phyloP scores from a whole-genome alignment of 805 yeast species.

The Henningerozyma blattae region DNA sequence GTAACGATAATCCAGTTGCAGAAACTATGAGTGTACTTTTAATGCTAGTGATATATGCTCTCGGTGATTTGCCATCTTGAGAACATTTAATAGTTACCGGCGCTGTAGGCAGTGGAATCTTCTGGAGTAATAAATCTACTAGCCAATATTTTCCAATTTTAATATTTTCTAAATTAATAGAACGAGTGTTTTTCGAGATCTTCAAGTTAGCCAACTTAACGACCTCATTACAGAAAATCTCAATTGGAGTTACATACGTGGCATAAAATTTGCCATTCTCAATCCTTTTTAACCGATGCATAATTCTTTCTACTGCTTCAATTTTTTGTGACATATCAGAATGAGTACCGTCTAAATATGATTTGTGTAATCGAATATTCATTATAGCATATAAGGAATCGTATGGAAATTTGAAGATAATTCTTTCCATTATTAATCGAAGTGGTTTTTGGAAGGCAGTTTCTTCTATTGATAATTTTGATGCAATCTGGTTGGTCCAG shows the following conservation, averaged over 20 bases:
- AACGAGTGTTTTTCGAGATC: slow-evolving; percentile 8
- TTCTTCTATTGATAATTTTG: slow-evolving; percentile 44
- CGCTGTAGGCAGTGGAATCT: slow-evolving; percentile 60
- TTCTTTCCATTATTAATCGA: slow-evolving; percentile 31
- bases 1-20: slow-evolving; percentile 72
- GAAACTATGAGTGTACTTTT: slow-evolving; percentile 47
- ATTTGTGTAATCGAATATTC: slow-evolving; percentile 39
- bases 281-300: slow-evolving; percentile 27
- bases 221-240: slow-evolving; percentile 37
- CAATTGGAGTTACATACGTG: slow-evolving; percentile 32
- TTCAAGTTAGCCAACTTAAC: slow-evolving; percentile 40
- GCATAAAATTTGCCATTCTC: slow-evolving; percentile 17
- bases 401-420: slow-evolving; percentile 53
- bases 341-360: slow-evolving; percentile 25
- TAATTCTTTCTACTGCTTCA: slow-evolving; percentile 39
- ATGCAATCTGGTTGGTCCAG: slow-evolving; percentile 75
- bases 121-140: slow-evolving; percentile 28
- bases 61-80: slow-evolving; percentile 30
- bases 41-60: slow-evolving; percentile 38
- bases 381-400: slow-evolving; percentile 56
- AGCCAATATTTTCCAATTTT: slow-evolving; percentile 49
- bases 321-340: slow-evolving; percentile 32
- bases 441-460: slow-evolving; percentile 45
- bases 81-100: slow-evolving; percentile 31
- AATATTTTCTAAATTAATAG: slow-evolving; percentile 22